Evolutionary conservation across 345 rosid genomes (phyloP).

Genomic region (Eutrema heterophyllum): DNA sequence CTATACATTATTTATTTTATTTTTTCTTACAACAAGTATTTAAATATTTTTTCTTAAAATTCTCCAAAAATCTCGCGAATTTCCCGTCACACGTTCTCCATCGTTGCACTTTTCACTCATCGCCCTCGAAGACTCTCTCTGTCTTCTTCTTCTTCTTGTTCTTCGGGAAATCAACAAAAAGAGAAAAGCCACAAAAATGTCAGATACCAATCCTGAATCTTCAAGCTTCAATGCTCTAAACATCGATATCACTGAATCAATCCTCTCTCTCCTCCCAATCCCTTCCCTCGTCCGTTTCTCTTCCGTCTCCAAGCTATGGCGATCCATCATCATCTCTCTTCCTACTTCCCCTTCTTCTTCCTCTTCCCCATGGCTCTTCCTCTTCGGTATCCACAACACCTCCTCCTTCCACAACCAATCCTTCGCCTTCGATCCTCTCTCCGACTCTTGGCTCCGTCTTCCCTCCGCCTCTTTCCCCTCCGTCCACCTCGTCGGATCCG

Average conservation of each 20-base stretch:
- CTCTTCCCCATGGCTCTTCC: conserved; percentile 81
- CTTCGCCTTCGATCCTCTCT: conserved; percentile 74
- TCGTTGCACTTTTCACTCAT: conserved; percentile 17
- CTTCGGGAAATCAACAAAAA: background rate
- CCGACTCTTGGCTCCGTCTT: conserved; percentile 65
- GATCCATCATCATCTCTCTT: conserved; percentile 42
- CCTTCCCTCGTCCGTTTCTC: conserved; percentile 73
- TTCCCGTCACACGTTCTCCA: conserved; percentile 30
- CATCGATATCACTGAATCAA: conserved; percentile 50
- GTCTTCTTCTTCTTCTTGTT: background rate
- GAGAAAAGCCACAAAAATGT: conserved; percentile 13
- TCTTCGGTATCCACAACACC: conserved; percentile 85
- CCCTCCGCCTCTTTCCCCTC: conserved; percentile 42
- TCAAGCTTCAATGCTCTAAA: conserved; percentile 43
- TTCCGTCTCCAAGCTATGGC: conserved; percentile 67
- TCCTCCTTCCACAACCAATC: conserved; percentile 70
- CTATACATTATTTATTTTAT: too few relatives aligned
- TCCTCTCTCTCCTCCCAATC: conserved; percentile 68
- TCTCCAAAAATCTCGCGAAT: background rate
- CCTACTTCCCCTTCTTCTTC: conserved; percentile 17
- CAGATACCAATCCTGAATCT: conserved; percentile 30
- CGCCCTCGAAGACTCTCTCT: background rate
- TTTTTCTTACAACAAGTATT: too few relatives aligned
- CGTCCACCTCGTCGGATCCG: conserved; percentile 40
- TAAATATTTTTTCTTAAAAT: background rate